Conservation (phyloP, 331 rosid genomes). For the Dryas integrifolia region DNA sequence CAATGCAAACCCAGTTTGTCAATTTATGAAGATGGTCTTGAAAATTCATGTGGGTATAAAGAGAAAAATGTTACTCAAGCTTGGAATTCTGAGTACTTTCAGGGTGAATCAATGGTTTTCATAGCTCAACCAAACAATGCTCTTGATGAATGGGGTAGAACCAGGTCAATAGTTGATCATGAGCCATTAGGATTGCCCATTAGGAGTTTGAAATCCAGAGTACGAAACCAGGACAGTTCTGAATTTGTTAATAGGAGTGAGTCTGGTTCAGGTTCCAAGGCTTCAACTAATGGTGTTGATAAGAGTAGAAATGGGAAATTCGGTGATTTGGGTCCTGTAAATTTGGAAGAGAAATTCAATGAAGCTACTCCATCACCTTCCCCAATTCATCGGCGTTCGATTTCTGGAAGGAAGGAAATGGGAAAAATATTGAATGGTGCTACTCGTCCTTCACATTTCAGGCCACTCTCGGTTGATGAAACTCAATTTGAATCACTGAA, state of each 20-base stretch:
- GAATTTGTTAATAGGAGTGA: constrained; percentile 44
- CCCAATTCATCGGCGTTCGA: constrained; percentile 45
- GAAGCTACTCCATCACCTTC: constrained; percentile 49
- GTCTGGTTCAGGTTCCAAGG: constrained; percentile 56
- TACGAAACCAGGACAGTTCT: constrained; percentile 33
- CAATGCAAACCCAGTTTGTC: constrained; percentile 38
- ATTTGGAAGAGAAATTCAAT: constrained; percentile 44
- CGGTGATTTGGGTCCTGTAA: constrained; percentile 48
- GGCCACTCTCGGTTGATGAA: constrained; percentile 69
- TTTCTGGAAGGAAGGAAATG: constrained; percentile 40
- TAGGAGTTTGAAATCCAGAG: constrained; percentile 55
- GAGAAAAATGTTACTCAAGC: constrained; percentile 46
- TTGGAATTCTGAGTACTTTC: constrained; percentile 64
- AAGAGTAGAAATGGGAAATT: constrained; percentile 38
- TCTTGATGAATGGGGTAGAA: constrained; percentile 34
- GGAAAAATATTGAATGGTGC: constrained; percentile 41
- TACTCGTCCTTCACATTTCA: constrained; percentile 44
- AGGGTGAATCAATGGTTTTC: constrained; percentile 48
- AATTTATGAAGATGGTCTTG: constrained; percentile 27
- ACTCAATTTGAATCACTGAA: constrained; percentile 57
- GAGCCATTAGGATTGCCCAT: constrained; percentile 71
- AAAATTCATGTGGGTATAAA: constrained; percentile 34
- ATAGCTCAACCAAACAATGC: constrained; percentile 51
- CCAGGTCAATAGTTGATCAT: constrained; percentile 33
- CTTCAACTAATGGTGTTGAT: constrained; percentile 33